A percentile compares a stretch with the other conserved stretches of the same genome.
These are phyloP conservation scores for Emericellopsis atlantica DNA, from an alignment of 2,329 filamentous ascomycete genomes.

Conservation along the genomic window DNA sequence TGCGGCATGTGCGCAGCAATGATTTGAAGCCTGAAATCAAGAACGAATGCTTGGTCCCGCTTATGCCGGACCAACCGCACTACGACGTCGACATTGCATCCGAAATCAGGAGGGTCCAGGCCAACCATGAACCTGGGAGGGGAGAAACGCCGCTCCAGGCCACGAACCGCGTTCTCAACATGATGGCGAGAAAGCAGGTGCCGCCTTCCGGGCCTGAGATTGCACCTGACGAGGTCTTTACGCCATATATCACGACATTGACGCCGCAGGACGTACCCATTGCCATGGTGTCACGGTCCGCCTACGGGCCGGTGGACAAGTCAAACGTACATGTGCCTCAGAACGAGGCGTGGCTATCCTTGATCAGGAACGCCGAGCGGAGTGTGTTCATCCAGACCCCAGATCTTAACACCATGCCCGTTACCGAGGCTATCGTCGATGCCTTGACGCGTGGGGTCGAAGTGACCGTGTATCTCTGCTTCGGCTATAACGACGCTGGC, in stretches of 20 bases:
- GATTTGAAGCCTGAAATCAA: background rate
- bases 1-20: no score
- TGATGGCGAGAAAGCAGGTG: slow-evolving; percentile 38
- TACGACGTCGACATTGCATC: slow-evolving; percentile 49
- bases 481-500: slow-evolving; percentile 70
- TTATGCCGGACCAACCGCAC: slow-evolving; percentile 45
- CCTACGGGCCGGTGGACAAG: slow-evolving; percentile 52
- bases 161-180: slow-evolving; percentile 54
- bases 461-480: slow-evolving; percentile 59
- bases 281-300: slow-evolving; percentile 56
- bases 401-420: slow-evolving; percentile 58
- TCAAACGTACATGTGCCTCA: slow-evolving; percentile 53
- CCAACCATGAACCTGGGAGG: slow-evolving; percentile 32
- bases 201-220: slow-evolving; percentile 40
- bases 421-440: slow-evolving; percentile 48
- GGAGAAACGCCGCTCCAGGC: slow-evolving; percentile 43
- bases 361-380: slow-evolving; percentile 49
- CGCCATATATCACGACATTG: slow-evolving; percentile 40
- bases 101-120: slow-evolving; percentile 51
- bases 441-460: slow-evolving; percentile 56
- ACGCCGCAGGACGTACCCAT: slow-evolving; percentile 50
- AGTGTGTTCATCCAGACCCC: slow-evolving; percentile 70
- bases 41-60: slow-evolving; percentile 10
- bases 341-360: slow-evolving; percentile 62
- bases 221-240: slow-evolving; percentile 42